Conservation (phyloP, 169 alveolate genomes). For the Cryptosporidium ubiquitum region DNA sequence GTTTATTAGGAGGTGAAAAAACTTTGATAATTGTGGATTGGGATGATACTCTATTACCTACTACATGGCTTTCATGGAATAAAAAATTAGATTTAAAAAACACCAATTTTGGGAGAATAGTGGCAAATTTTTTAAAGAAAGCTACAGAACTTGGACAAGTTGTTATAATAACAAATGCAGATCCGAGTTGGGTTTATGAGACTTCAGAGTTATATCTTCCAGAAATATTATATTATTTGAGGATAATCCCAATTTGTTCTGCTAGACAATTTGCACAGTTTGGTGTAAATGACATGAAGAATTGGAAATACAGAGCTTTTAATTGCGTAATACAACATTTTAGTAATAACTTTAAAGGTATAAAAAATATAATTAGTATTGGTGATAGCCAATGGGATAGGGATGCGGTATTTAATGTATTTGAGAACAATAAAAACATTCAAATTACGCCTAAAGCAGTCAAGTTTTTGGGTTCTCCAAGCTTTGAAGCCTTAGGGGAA, state of each 20-base stretch:
- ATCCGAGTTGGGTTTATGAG: slow-evolving; percentile 75
- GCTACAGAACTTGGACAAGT: slow-evolving; percentile 57
- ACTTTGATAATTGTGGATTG: slow-evolving; percentile 75
- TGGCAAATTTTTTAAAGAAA: slow-evolving; percentile 21
- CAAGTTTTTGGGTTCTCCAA: slow-evolving; percentile 24
- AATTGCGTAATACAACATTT: slow-evolving; percentile 46
- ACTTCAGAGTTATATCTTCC: slow-evolving; percentile 64
- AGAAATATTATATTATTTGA: slow-evolving; percentile 26
- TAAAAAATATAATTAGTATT: slow-evolving; percentile 33
- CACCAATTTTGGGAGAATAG: slow-evolving; percentile 31
- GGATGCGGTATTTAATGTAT: slow-evolving; percentile 67
- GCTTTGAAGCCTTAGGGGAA: slow-evolving; percentile 35
- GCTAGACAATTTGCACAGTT: slow-evolving; percentile 57
- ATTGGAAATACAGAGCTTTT: slow-evolving; percentile 72
- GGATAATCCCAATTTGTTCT: slow-evolving; percentile 62
- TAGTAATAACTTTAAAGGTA: slow-evolving; percentile 8
- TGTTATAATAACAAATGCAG: slow-evolving; percentile 75
- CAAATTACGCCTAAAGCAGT: slow-evolving; percentile 56
- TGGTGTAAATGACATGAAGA: slow-evolving; percentile 17
- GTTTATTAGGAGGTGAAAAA: slow-evolving; percentile 40
- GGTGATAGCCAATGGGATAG: slow-evolving; percentile 74
- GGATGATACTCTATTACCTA: slow-evolving; percentile 75
- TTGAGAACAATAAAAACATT: slow-evolving; percentile 28
- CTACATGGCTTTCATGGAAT: slow-evolving; percentile 66
- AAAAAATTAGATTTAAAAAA: slow-evolving; percentile 11